These are phyloP conservation scores for Rubus idaeus DNA, from an alignment of 306 rosid species.

Conservation along the genomic window DNA sequence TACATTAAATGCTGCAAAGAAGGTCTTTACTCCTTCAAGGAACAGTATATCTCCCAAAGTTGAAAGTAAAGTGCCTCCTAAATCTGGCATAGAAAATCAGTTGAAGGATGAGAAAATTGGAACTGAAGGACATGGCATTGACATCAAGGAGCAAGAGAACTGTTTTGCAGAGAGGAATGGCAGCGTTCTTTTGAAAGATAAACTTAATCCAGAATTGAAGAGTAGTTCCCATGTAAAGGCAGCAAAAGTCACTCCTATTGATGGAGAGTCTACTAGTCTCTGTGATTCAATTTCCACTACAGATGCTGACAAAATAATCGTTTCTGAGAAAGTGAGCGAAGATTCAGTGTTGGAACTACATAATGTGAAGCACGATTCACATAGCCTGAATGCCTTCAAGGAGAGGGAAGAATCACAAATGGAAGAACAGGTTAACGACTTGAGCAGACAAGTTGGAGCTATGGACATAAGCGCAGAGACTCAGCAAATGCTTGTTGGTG, in stretches of 20 bases:
- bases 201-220: constrained; percentile 15
- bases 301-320: constrained; percentile 2
- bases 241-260: constrained; percentile 15
- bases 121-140: constrained; percentile 26
- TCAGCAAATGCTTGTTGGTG: constrained; percentile 17
- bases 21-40: constrained; percentile 29
- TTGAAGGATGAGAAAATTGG: constrained; percentile 18
- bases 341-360: constrained; percentile 5
- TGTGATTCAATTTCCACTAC: constrained; percentile 13
- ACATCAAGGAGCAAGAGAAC: constrained; percentile 20
- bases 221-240: constrained; percentile 9
- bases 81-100: constrained; percentile 24
- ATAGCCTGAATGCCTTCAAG: constrained; percentile 22
- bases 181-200: constrained; percentile 5
- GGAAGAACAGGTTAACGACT: constrained; percentile 44
- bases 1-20: constrained; percentile 39
- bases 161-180: constrained; percentile 1
- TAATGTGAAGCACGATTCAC: constrained; percentile 21
- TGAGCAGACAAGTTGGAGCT: constrained; percentile 49
- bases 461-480: constrained; percentile 38
- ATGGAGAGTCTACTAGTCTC: constrained; percentile 4
- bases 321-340: constrained; percentile 6
- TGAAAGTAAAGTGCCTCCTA: constrained; percentile 21
- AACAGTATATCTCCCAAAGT: constrained; percentile 31
- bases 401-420: constrained; percentile 28